phyloP scores from a whole-genome alignment of 139 green algal species.

The Volvox africanus region DNA sequence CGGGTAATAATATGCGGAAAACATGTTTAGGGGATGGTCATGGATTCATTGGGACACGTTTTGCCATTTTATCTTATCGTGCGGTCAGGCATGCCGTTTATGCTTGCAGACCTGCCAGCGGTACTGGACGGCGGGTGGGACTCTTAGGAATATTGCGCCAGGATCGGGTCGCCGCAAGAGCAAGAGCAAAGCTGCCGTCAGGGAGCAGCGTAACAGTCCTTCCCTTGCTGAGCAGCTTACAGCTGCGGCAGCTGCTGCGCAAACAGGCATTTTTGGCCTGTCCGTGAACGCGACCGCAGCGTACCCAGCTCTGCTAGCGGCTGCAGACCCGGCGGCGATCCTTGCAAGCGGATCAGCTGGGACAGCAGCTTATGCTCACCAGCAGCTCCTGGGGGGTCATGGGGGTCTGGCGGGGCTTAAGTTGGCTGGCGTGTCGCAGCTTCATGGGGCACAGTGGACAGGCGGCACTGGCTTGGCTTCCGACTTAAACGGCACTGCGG shows the following conservation, averaged over 20 bases:
- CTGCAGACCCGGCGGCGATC: background rate
- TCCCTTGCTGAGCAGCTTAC: constrained; percentile 5
- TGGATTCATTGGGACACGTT: too few relatives aligned
- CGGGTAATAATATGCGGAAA: background rate
- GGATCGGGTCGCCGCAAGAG: constrained; percentile 89
- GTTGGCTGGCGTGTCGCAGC: background rate
- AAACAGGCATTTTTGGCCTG: constrained; percentile 12
- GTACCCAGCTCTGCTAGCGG: background rate
- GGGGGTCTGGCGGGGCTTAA: background rate
- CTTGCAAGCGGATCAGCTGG: background rate
- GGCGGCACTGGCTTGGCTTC: background rate
- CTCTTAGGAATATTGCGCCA: constrained; percentile 89
- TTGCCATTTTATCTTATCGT: too few relatives aligned
- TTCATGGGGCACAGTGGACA: background rate
- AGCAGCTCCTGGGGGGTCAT: background rate
- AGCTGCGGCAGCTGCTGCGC: background rate
- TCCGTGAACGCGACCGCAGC: background rate
- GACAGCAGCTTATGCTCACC: constrained; percentile 13
- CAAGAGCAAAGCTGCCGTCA: constrained; percentile 49
- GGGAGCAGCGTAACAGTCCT: background rate
- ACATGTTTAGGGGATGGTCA: too few relatives aligned
- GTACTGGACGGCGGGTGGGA: constrained; percentile 96
- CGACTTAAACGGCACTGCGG: constrained; percentile 5
- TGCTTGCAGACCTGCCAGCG: constrained; percentile 78
- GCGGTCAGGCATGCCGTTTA: background rate